phyloP scores from a whole-genome alignment of 2,329 filamentous ascomycete species.

The Pseudogymnoascus sp. region DNA sequence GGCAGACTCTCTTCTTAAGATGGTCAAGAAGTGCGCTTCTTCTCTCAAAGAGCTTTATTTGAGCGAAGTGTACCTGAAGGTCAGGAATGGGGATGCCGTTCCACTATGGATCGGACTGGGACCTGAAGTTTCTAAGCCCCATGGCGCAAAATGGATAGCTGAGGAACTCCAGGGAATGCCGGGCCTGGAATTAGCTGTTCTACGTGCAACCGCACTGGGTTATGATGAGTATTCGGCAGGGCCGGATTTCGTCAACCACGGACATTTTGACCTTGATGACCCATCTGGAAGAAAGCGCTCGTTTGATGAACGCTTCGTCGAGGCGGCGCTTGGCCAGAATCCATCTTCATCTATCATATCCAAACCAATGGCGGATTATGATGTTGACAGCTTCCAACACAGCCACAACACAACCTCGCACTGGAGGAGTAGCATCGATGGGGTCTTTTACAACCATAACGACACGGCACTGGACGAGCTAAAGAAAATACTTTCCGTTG shows the following conservation, averaged over 20 bases:
- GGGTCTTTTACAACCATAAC: constrained; percentile 27
- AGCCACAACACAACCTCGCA: constrained; percentile 25
- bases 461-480: constrained; percentile 25
- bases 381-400: constrained; percentile 25
- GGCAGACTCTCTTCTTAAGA: constrained; percentile 19
- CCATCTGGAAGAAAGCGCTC: constrained; percentile 18
- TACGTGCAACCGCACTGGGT: constrained; percentile 27
- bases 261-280: constrained; percentile 24
- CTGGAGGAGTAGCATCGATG: constrained; percentile 27
- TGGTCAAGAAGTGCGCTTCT: constrained; percentile 23
- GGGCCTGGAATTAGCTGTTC: constrained; percentile 22
- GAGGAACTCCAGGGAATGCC: constrained; percentile 22
- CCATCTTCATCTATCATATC: neutral
- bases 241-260: constrained; percentile 3
- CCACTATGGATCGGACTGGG: constrained; percentile 26
- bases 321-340: constrained; percentile 21
- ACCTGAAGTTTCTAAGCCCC: constrained; percentile 13
- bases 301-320: constrained; percentile 29
- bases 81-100: constrained; percentile 17
- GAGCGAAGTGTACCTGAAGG: constrained; percentile 27
- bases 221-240: constrained; percentile 27
- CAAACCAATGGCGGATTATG: constrained; percentile 17
- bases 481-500: constrained; percentile 26
- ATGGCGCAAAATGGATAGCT: constrained; percentile 23
- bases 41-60: constrained; percentile 28